Conservation (phyloP, 176 grass and related monocot genomes). For the Oryza australiensis region DNA sequence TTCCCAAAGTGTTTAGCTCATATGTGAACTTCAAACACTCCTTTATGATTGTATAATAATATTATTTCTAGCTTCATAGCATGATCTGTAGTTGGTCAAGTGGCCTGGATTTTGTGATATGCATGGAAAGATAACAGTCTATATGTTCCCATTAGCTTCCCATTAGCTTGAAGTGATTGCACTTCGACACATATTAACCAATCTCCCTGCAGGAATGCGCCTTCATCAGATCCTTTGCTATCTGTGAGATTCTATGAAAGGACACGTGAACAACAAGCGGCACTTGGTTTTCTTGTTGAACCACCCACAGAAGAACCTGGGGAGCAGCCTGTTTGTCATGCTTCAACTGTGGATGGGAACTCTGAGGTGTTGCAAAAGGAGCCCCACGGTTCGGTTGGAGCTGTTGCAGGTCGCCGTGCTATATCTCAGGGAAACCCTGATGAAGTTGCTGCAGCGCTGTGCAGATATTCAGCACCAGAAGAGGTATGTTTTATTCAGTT, state of each 20-base stretch:
- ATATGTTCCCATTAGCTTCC: not conserved
- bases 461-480: slow-evolving; percentile 88
- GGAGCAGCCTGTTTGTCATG: slow-evolving; percentile 38
- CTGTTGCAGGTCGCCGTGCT: slow-evolving; percentile 75
- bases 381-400: slow-evolving; percentile 88
- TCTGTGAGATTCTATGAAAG: slow-evolving; percentile 83
- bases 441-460: slow-evolving; percentile 76
- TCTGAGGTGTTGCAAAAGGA: slow-evolving; percentile 29
- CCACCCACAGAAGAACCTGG: slow-evolving; percentile 46
- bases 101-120: not conserved
- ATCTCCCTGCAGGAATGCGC: slow-evolving; percentile 50
- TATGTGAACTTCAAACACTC: slow-evolving; percentile 2
- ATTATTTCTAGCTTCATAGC: not conserved
- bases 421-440: slow-evolving; percentile 89
- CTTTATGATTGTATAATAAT: not conserved
- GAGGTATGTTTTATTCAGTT: slow-evolving; percentile 57
- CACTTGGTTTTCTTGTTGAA: slow-evolving; percentile 91
- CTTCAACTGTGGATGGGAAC: slow-evolving; percentile 39
- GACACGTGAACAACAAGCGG: slow-evolving; percentile 70
- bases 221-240: slow-evolving; percentile 73
- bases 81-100: slow-evolving; percentile 3
- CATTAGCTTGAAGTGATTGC: not conserved
- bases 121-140: not conserved
- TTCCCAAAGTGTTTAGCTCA: not conserved
- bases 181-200: not conserved